Evolutionary conservation across 1,284 basidiomycete species (phyloP), one percentile per base, ranked within the genome.

Genomic region (Ceratobasidium papillatum): DNA sequence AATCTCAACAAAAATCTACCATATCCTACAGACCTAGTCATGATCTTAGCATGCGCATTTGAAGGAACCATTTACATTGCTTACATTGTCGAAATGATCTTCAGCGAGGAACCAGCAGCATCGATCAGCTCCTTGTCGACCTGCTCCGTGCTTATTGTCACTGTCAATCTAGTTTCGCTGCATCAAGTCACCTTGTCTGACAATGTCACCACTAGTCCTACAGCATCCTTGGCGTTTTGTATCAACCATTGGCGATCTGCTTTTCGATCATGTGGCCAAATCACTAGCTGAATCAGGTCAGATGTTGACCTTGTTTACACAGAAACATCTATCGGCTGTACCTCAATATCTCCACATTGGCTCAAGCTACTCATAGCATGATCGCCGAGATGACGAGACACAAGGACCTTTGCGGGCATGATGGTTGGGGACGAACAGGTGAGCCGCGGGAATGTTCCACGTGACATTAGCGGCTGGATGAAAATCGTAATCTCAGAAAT

Each of bases 41-140:
- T 30, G 34, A 2, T 32, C 8, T 62, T 45, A 27, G 27, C 30
- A 45, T 12, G 43, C 49, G 14, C 19, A 25, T 32, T 9, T 32
- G 8, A 38, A 36, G 17, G 12, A 0, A 32, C 3, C 47, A 59
- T 36, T 43, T 12, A 77, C 80, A 5, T 81, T 81, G 82, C 83
- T 25, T 82, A 84, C 88, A 97, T 93, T 0, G 96, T 98, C 0
- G 94, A 95, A 5, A 98, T 87, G 19, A 93, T 90, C 72, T 88
- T 89, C 14, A 99, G 85, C 63, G 82, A 85, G 0, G 91, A 84
- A 2, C 93, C 92, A 76, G 92, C 93, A 78, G 86, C 86, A 69
- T 91, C 87, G 62, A 96, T 77, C 1, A 95, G 81, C 79, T 94
- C 93, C 14, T 85, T 82, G 79, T 97, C 87, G 9, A 96, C 86